Conservation (phyloP, 1,139 yeast genomes). For the Suhomyces kunorum region DNA sequence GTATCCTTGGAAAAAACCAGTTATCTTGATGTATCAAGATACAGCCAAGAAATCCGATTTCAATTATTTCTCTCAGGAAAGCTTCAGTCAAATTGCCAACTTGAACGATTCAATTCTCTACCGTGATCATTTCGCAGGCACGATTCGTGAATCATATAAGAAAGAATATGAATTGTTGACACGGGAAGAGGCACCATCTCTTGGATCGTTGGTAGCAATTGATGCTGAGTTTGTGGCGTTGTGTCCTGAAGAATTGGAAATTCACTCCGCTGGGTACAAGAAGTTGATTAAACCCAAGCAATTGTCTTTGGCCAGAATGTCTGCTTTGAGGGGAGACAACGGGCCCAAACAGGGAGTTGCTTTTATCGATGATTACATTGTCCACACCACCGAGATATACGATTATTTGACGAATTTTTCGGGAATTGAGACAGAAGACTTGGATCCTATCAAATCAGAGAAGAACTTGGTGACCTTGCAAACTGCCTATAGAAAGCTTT, state of each 20-base stretch:
- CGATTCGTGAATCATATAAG: constrained; percentile 57
- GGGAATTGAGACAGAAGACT: constrained; percentile 90
- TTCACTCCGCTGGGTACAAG: constrained; percentile 65
- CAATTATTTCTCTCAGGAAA: constrained; percentile 25
- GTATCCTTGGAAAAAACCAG: constrained; percentile 82
- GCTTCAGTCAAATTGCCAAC: constrained; percentile 24
- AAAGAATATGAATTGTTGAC: constrained; percentile 69
- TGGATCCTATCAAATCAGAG: constrained; percentile 67
- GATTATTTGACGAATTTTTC: constrained; percentile 89
- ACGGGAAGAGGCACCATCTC: constrained; percentile 64
- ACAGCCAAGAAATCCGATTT: constrained; percentile 28
- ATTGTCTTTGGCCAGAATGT: constrained; percentile 82
- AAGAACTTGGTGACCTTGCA: constrained; percentile 78
- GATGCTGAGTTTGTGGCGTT: constrained; percentile 96
- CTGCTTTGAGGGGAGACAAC: constrained; percentile 76
- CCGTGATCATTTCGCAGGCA: constrained; percentile 75
- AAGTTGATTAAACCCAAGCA: constrained; percentile 72
- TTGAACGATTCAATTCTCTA: constrained; percentile 69
- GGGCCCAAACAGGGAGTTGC: constrained; percentile 71
- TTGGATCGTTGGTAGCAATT: constrained; percentile 82
- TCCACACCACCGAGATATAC: constrained; percentile 67
- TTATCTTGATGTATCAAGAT: constrained; percentile 66
- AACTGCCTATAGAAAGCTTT: constrained; percentile 81
- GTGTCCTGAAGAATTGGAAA: constrained; percentile 77
- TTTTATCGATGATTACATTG: constrained; percentile 91